A percentile compares a stretch with the other conserved stretches of the same genome.
phyloP scores from a whole-genome alignment of 2,329 filamentous ascomycete genomes.

The Alternaria conjuncta region DNA sequence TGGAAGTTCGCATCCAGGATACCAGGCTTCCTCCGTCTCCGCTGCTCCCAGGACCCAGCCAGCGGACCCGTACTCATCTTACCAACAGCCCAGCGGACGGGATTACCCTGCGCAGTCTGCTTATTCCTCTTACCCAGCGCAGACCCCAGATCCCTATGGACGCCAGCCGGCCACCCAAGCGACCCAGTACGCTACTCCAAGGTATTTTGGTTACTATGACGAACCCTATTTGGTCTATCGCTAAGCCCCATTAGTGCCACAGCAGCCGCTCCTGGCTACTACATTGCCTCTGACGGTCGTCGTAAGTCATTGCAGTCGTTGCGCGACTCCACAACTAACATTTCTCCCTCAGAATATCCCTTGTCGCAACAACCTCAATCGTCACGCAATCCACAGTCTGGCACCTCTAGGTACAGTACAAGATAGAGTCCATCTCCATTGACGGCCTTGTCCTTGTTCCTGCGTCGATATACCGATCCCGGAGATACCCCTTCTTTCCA shows the following conservation, averaged over 20 bases:
- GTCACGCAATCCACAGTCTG: slow-evolving; percentile 32
- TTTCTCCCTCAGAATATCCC: slow-evolving; percentile 39
- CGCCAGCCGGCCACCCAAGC: slow-evolving; percentile 28
- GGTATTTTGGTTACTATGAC: slow-evolving; percentile 52
- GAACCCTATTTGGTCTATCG: slow-evolving; percentile 48
- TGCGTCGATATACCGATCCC: slow-evolving; percentile 39
- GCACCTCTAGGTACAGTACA: slow-evolving; percentile 28
- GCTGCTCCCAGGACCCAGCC: slow-evolving; percentile 42
- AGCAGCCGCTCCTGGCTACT: slow-evolving; percentile 43
- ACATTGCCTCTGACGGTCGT: slow-evolving; percentile 47
- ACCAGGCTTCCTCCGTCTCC: slow-evolving; percentile 32
- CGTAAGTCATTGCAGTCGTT: slow-evolving; percentile 37
- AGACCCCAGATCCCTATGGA: slow-evolving; percentile 38
- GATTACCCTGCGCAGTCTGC: slow-evolving; percentile 30
- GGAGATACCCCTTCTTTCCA: slow-evolving; percentile 45
- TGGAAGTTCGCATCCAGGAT: slow-evolving; percentile 31
- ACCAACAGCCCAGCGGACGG: slow-evolving; percentile 30
- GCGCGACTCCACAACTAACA: slow-evolving; percentile 23
- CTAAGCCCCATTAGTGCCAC: slow-evolving; percentile 47
- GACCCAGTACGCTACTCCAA: slow-evolving; percentile 37
- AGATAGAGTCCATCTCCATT: slow-evolving; percentile 36
- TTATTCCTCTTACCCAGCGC: slow-evolving; percentile 39
- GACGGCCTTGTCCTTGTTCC: slow-evolving; percentile 37
- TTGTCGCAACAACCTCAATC: slow-evolving; percentile 36
- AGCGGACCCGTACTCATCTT: slow-evolving; percentile 39